Conservation (phyloP, 495 filamentous ascomycete species). For the Hypoxylon intermedium region DNA sequence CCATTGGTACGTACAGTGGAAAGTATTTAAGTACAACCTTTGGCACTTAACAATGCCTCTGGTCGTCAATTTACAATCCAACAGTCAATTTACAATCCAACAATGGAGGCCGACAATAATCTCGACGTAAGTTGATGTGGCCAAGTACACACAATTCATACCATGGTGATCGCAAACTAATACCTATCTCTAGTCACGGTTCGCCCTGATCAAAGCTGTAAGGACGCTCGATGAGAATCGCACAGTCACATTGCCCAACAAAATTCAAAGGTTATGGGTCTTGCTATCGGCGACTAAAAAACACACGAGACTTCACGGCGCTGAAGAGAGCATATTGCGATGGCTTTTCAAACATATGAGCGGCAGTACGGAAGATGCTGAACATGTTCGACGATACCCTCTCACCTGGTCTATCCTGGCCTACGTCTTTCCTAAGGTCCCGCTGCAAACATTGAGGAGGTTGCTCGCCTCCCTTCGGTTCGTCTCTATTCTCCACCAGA, state of each 20-base stretch:
- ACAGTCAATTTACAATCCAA: constrained; percentile 19
- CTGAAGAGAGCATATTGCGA: constrained; percentile 56
- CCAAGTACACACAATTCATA: not conserved
- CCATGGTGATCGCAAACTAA: constrained; percentile 14
- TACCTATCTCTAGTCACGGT: constrained; percentile 30
- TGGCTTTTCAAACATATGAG: constrained; percentile 59
- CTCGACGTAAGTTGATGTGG: constrained; percentile 19
- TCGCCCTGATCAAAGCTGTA: constrained; percentile 40
- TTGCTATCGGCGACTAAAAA: constrained; percentile 40
- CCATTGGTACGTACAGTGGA: constrained; percentile 6
- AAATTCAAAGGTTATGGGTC: constrained; percentile 49
- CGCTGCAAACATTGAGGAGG: constrained; percentile 53
- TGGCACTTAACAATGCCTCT: constrained; percentile 27
- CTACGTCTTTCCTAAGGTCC: constrained; percentile 51
- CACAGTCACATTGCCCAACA: constrained; percentile 46
- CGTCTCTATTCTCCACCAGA: constrained; percentile 48
- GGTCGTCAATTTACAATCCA: too few relatives aligned
- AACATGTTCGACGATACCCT: constrained; percentile 54
- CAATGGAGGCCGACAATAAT: constrained; percentile 40
- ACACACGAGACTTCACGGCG: constrained; percentile 51
- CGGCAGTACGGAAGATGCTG: constrained; percentile 47
- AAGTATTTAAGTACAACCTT: constrained; percentile 1
- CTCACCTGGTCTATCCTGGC: constrained; percentile 52
- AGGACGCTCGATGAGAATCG: constrained; percentile 51
- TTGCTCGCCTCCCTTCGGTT: constrained; percentile 55